Conservation (phyloP, 2,329 filamentous ascomycete species). For the Pseudogymnoascus sp. region DNA sequence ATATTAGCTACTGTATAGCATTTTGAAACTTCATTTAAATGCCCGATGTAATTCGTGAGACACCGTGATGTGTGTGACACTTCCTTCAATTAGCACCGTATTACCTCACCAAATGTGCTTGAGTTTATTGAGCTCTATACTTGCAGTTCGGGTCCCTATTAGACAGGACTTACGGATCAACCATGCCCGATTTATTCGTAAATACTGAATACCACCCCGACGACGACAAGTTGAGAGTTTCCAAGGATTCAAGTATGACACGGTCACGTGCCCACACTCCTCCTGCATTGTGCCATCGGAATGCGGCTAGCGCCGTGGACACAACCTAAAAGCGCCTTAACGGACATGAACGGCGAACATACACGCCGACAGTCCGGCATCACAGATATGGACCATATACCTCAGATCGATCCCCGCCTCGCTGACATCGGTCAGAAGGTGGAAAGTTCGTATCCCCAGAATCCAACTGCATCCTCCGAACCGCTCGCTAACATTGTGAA, state of each 20-base stretch:
- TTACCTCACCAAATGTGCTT: not conserved
- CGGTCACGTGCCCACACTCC: not conserved
- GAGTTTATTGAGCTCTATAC: not conserved
- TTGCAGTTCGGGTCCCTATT: not conserved
- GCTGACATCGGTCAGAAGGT: constrained; percentile 8
- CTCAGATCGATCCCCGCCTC: constrained; percentile 9
- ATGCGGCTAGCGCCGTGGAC: not conserved
- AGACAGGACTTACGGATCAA: not conserved
- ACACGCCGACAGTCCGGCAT: constrained; percentile 9
- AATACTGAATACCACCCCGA: not conserved
- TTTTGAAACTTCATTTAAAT: not conserved
- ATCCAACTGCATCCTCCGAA: not conserved
- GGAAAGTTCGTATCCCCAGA: constrained; percentile 3
- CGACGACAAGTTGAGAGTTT: not conserved
- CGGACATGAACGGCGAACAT: constrained; percentile 8
- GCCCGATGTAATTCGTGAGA: not conserved
- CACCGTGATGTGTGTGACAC: not conserved
- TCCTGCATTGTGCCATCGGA: not conserved
- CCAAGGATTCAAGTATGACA: not conserved
- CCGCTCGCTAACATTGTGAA: not conserved
- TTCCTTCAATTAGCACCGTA: not conserved
- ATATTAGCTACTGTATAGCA: not conserved
- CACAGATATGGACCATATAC: constrained; percentile 5
- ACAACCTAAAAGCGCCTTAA: constrained; percentile 4
- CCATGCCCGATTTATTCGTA: not conserved